Evolutionary conservation across 352 stramenopile genomes (phyloP), one percentile per base, ranked within the genome.

Genomic region (Globisporangium perplexum): DNA sequence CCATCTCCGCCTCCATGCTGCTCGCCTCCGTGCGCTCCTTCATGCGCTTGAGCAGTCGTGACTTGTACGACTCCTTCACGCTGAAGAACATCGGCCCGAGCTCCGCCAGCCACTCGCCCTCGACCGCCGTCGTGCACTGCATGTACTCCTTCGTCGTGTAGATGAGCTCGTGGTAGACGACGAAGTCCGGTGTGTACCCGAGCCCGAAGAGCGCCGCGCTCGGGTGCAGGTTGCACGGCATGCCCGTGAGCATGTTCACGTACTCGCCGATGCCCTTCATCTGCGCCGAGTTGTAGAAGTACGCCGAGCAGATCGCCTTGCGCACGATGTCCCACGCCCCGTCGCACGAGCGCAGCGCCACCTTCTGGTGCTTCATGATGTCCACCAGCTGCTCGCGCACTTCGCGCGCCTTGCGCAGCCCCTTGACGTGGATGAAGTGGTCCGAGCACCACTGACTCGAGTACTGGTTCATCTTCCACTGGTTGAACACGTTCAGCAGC

Each of bases 191-290:
- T 23, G 96, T 99, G 75, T 99, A 99, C 18, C 97, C 97, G 18
- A 99, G 74, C 14, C 96, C 96, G 73, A 98, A 99, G 17, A 99
- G 66, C n/a, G 97, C 95, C 30, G 90, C 97, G 44, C 90, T 98
- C 11, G 97, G 97, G 70, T 99, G 97, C 22, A 99, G 65, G 33
- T 98, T 86, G 62, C 90, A 98, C 41, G 97, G 96, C 72, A 99
- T 98, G 17, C 96, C 96, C 33, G 90, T 98, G 20, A 99, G 73
- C 91, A 99, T 98, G 71, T 99, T 99, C n/a, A 99, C 95, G 70
- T 99, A 99, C 70, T 99, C 96, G 26, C 96, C 96, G 54, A 99
- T 98, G 20, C 96, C 96, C 75, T 99, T 99, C 68, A 99, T 98
- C 63, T 98, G 96, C 12, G 96, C 97, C 46, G 88, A 96, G 62